phyloP scores from a whole-genome alignment of 2,329 filamentous ascomycete species.

The Dactylellina haptotyla region DNA sequence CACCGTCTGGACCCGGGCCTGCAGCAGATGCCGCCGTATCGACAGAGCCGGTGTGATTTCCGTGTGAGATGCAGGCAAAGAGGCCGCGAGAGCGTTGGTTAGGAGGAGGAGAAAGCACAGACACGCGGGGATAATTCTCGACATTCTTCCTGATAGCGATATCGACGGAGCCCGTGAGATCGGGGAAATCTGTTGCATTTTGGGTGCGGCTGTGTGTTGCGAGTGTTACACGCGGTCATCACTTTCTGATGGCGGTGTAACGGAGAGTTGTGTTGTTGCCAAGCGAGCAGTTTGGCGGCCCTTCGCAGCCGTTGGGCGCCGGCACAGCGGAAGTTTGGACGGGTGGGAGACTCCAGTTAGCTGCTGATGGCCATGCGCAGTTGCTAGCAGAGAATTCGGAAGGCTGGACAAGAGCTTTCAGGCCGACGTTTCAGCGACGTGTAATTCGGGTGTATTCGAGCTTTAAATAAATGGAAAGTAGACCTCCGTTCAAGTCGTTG shows the following conservation, averaged over 20 bases:
- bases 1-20: slow-evolving; percentile 3
- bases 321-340: slow-evolving; percentile 25
- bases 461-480: too few species aligned
- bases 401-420: slow-evolving; percentile 27
- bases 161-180: not conserved
- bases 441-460: not conserved
- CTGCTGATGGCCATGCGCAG: slow-evolving; percentile 34
- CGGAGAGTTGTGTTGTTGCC: slow-evolving; percentile 51
- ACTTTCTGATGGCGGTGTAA: slow-evolving; percentile 14
- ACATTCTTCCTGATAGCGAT: slow-evolving; percentile 22
- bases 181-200: slow-evolving; percentile 40
- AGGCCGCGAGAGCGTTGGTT: slow-evolving; percentile 22
- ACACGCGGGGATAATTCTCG: slow-evolving; percentile 13
- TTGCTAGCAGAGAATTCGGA: slow-evolving; percentile 20
- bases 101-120: slow-evolving; percentile 28
- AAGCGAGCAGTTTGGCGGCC: slow-evolving; percentile 34
- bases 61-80: slow-evolving; percentile 10
- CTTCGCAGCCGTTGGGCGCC: slow-evolving; percentile 34
- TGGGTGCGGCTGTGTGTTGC: slow-evolving; percentile 30
- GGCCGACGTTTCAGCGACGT: not conserved
- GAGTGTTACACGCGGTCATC: slow-evolving; percentile 34
- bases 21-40: slow-evolving; percentile 17
- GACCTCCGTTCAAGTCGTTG: too few species aligned
- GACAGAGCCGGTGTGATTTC: slow-evolving; percentile 4
- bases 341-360: slow-evolving; percentile 11